Evolutionary conservation across 441 rosid genomes (phyloP).

Genomic region (Arabidopsis hybrid): DNA sequence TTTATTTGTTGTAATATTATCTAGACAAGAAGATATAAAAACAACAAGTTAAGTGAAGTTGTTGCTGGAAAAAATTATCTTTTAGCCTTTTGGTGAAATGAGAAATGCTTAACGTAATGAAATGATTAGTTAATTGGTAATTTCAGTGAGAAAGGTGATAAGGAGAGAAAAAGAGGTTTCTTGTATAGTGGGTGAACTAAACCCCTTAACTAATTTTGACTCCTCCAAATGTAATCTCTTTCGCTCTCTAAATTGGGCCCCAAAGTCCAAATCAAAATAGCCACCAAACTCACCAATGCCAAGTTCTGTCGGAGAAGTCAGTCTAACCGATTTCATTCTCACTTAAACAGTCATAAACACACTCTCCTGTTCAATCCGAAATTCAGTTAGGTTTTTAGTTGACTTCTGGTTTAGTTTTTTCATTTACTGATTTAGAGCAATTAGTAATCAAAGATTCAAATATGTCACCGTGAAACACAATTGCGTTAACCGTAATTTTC

Average conservation of each 20-base stretch:
- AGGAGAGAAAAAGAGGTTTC: conserved; percentile 21
- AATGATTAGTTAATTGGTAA: conserved; percentile 28
- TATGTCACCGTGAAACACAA: neutral
- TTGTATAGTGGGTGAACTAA: conserved; percentile 66
- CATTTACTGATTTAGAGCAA: neutral
- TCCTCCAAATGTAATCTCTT: conserved; percentile 2
- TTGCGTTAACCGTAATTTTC: neutral
- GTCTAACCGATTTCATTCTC: conserved; percentile 51
- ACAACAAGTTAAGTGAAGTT: conserved; percentile 34
- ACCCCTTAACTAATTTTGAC: conserved; percentile 48
- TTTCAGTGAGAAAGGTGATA: conserved; percentile 27
- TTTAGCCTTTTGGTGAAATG: conserved; percentile 23
- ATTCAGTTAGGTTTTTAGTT: neutral
- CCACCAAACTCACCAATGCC: conserved; percentile 67
- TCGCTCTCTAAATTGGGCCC: conserved; percentile 32
- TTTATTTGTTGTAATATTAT: neutral
- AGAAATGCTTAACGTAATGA: too few species aligned
- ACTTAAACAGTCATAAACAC: conserved; percentile 33
- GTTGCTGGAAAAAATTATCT: conserved; percentile 10
- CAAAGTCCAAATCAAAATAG: conserved; percentile 29
- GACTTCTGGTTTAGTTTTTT: neutral
- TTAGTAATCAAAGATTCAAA: neutral
- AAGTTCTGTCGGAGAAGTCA: conserved; percentile 54
- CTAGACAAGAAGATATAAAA: conserved; percentile 10
- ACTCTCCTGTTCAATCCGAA: conserved; percentile 21